Evolutionary conservation across 768 basidiomycete genomes (phyloP).

Genomic region (Serendipita indica): DNA sequence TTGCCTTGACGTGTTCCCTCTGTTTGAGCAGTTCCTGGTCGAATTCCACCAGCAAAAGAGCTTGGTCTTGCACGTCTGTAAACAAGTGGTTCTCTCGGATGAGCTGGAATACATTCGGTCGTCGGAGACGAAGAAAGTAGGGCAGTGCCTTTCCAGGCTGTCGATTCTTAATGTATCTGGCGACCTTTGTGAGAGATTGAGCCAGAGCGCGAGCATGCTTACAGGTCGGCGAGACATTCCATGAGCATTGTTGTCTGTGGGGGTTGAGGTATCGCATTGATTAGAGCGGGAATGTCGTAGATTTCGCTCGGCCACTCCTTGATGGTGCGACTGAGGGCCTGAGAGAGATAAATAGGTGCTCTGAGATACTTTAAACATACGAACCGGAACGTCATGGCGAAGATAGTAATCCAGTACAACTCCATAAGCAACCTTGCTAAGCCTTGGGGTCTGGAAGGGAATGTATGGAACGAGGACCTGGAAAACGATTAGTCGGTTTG

Average conservation of each 20-base stretch:
- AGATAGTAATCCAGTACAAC: constrained; percentile 86
- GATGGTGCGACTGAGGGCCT: constrained; percentile 68
- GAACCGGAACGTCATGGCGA: constrained; percentile 55
- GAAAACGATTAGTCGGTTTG: background rate
- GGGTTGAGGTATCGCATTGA: constrained; percentile 48
- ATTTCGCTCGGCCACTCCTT: constrained; percentile 83
- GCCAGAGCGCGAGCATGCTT: constrained; percentile 17
- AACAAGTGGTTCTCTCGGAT: constrained; percentile 90
- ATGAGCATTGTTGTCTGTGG: constrained; percentile 56
- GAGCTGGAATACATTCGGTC: constrained; percentile 84
- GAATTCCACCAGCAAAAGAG: constrained; percentile 82
- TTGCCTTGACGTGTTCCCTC: background rate
- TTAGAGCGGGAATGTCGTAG: constrained; percentile 76
- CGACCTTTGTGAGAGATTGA: background rate
- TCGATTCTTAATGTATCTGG: constrained; percentile 68
- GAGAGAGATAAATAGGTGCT: background rate
- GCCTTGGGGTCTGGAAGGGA: constrained; percentile 65
- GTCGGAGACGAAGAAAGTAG: constrained; percentile 71
- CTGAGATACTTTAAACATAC: constrained; percentile 13
- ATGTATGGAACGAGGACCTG: constrained; percentile 82
- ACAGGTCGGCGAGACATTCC: constrained; percentile 91
- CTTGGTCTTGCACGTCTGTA: constrained; percentile 89
- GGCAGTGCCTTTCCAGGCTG: constrained; percentile 92
- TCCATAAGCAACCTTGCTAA: constrained; percentile 80
- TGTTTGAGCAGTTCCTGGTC: constrained; percentile 55